A percentile compares a stretch with the other conserved stretches of the same genome.
Evolutionary conservation across 192 early-diverging fungal genomes (phyloP).

Genomic region (Haplosporangium gracile): DNA sequence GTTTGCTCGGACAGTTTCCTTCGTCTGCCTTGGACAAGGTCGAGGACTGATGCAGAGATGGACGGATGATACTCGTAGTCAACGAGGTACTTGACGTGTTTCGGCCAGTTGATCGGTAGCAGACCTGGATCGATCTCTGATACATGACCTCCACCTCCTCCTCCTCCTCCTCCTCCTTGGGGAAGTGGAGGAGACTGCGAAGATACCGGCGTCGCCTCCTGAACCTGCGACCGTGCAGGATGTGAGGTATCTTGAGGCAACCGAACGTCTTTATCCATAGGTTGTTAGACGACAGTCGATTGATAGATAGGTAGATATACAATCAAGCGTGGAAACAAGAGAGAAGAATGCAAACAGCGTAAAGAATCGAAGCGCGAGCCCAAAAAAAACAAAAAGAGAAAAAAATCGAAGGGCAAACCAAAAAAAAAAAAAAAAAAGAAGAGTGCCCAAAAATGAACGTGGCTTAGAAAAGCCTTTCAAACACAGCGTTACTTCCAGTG

Average conservation of each 20-base stretch:
- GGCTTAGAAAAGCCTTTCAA: constrained; percentile 8
- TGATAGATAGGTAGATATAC: neutral
- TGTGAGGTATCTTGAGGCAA: neutral
- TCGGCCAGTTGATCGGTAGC: constrained; percentile 41
- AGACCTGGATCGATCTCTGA: constrained; percentile 26
- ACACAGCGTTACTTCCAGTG: too few relatives aligned
- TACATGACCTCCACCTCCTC: constrained; percentile 13
- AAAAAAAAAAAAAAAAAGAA: neutral
- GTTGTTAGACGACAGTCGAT: neutral
- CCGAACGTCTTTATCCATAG: neutral
- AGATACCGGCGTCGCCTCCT: neutral
- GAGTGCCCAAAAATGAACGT: neutral
- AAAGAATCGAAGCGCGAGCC: too few relatives aligned
- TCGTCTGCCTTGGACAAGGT: constrained; percentile 41
- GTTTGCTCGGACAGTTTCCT: neutral
- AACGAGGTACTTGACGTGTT: constrained; percentile 40
- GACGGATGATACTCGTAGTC: constrained; percentile 52
- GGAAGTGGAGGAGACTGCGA: neutral
- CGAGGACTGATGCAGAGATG: constrained; percentile 11
- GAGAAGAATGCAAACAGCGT: neutral
- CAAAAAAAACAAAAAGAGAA: too few relatives aligned
- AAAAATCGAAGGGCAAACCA: too few relatives aligned
- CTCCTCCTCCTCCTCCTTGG: neutral
- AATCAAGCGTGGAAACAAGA: neutral
- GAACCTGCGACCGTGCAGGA: neutral